Base-by-base conservation (phyloP, 257 asterid genomes). In the Solanum okadae region DNA sequence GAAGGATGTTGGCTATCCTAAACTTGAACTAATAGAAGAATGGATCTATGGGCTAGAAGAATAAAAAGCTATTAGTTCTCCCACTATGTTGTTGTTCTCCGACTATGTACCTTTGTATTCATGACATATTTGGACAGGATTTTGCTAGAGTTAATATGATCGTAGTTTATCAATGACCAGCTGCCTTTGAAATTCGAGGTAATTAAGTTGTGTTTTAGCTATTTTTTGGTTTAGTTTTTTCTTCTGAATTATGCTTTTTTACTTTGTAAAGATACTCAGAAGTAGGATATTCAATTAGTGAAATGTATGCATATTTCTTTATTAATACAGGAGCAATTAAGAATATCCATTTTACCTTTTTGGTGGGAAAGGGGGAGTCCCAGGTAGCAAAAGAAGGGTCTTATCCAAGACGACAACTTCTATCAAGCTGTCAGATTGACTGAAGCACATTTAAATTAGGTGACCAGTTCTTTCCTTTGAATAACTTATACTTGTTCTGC, bases 1-100 rank as follows among this genome's bases (percentile, higher is more conserved):
- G 95, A 95, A 92, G 92, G 98, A 94, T 89, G 92, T 87, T 84
- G 92, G 90, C 90, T 90, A 90, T 87, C 92, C 92, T 72, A 91
- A 91, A 61, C 86, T 89, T 72, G 85, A 86, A 34, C 85, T 87
- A 35, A 82, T 77, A 65, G 94, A 92, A 81, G 70, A 82, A 44
- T 93, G 91, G 92, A 88, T 49, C 59, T 87, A 72, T 18, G 68
- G 89, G 88, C 85, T 85, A 76, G 88, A 35, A 86, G 87, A 88
- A 67, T 86, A 84, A 86, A 75, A 67, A 46, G 1, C 11, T 81
- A 81, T 81, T 18, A 29, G 29, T 46, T 81, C 86, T 46, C 27
- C 86, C 40, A 81, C 68, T 5, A 15, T 81, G 40, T 46, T 18
- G n/a, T 52, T 52, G 29, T 46, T 44, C 67, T 44, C 37, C 85